Evolutionary conservation across 202 grass and related monocot genomes (phyloP), one percentile per base, ranked within the genome.

Genomic region (Carex sylvatica): DNA sequence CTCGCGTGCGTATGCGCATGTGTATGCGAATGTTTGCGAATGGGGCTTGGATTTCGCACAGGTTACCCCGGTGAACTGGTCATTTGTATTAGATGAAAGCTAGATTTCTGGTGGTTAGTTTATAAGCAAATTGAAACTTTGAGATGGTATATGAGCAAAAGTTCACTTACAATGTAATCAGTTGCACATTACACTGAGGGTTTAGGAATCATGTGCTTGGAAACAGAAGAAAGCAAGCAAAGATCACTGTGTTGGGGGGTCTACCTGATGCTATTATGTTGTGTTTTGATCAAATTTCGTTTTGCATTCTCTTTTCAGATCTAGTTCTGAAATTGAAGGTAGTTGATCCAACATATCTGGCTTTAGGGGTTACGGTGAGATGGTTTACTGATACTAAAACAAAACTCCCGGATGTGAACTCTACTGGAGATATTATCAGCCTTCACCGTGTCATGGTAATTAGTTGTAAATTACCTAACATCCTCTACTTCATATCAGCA

Each of bases 371-470:
- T 42, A 87, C 86, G 35, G 89, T 91, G 12, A 91, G 86, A 38
- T 93, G 89, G 65, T 93, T 85, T 38, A 87, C 89, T 46, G 86
- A 93, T 10, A 74, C 77, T 42, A 68, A 73, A 72, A 68, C 79
- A 53, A 83, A 82, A 16, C 70, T 93, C 63, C 91, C 94, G 0
- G 80, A 62, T 70, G 91, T 91, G 54, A 92, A 70, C 74, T 88
- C 89, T 40, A 82, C 49, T 3, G 86, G 89, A 55, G 91, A 97
- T 89, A 87, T 97, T 61, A 97, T 97, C 65, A 90, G 94, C 83
- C 91, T 93, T 75, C 94, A 93, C 24, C 55, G 82, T 84, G 88
- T 93, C 14, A 53, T 46, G 87, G 91, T 97, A 93, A 65, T 74
- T 16, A 26, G 30, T 58, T 87, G 65, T 66, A 74, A 19, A 24